Evolutionary conservation across 495 filamentous ascomycete genomes (phyloP).

Genomic region (Chaetomium fimeti): DNA sequence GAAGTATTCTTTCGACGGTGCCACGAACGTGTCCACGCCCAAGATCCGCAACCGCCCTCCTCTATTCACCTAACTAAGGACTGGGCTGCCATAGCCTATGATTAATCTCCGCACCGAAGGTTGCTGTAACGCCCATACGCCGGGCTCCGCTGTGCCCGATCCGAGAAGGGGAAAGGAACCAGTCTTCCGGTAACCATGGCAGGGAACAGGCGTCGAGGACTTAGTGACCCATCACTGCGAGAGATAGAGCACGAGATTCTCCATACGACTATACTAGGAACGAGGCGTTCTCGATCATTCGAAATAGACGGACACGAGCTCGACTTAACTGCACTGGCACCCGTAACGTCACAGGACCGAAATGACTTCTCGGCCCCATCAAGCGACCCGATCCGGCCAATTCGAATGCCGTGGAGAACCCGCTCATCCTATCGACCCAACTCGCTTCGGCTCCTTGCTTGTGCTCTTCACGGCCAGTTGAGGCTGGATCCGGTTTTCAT

Average conservation of each 20-base stretch:
- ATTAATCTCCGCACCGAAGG: too few species aligned
- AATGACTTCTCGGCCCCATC: background rate
- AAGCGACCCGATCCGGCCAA: background rate
- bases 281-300: background rate
- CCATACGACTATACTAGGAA: too few species aligned
- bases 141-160: too few species aligned
- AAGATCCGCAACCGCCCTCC: too few species aligned
- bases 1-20: too few species aligned
- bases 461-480: background rate
- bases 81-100: too few species aligned
- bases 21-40: too few species aligned
- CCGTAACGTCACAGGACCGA: background rate
- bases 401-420: background rate
- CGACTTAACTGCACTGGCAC: background rate
- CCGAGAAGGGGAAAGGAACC: too few species aligned
- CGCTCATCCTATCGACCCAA: background rate
- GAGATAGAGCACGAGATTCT: too few species aligned
- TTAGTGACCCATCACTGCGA: too few species aligned
- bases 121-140: too few species aligned
- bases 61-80: too few species aligned
- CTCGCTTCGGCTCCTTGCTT: background rate
- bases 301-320: background rate
- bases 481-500: background rate
- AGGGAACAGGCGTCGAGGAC: background rate
- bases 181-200: background rate